Percentiles rank a stretch among this genome's conserved stretches.
Evolutionary conservation across 2,329 filamentous ascomycete genomes (phyloP).

Genomic region (Fusarium succisae): DNA sequence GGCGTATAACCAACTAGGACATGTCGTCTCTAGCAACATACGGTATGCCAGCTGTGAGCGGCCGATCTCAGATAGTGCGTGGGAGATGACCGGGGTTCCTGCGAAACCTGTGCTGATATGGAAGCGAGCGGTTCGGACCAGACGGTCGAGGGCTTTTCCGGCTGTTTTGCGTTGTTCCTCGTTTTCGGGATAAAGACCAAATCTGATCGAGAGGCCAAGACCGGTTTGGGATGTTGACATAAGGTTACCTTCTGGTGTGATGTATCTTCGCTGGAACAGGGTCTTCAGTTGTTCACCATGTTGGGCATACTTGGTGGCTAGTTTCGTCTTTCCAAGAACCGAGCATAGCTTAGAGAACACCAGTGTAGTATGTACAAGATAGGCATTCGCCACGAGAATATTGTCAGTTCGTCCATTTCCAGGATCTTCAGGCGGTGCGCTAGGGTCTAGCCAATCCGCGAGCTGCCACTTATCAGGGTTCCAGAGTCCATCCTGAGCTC

Average conservation of each 20-base stretch:
- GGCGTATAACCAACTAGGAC: neutral
- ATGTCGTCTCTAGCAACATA: neutral
- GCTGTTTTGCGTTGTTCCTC: neutral
- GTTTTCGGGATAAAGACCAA: neutral
- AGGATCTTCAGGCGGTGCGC: no score
- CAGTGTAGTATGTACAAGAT: no score
- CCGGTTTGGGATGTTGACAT: neutral
- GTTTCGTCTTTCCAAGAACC: neutral
- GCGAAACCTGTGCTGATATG: neutral
- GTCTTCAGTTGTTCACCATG: rapidly evolving
- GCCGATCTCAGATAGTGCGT: neutral
- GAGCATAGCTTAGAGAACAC: neutral
- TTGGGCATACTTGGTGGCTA: neutral
- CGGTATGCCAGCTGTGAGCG: neutral
- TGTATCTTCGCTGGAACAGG: neutral
- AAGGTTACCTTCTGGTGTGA: neutral
- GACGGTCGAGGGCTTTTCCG: neutral
- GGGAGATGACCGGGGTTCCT: neutral
- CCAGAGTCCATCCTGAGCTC: no score
- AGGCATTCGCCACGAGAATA: no score
- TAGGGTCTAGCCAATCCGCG: no score
- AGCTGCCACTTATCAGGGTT: no score
- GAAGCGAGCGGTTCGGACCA: neutral
- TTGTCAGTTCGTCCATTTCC: no score
- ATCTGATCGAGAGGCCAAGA: neutral